Conservation (phyloP, 352 stramenopile genomes). For the Globisporangium nagaii region DNA sequence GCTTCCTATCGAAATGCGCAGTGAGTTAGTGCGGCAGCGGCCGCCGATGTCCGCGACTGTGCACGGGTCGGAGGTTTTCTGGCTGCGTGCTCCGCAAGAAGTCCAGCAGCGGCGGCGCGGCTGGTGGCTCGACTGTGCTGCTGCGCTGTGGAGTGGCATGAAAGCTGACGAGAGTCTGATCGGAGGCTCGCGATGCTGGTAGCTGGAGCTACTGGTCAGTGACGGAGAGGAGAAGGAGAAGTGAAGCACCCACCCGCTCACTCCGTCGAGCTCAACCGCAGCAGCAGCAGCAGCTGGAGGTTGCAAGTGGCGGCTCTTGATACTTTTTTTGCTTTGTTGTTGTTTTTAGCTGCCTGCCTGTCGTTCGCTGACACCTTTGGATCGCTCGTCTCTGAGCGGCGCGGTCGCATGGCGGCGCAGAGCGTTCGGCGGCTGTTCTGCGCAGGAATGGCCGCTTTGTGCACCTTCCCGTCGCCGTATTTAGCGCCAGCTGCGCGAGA, state of each 20-base stretch:
- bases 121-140: neutral
- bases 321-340: neutral
- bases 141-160: neutral
- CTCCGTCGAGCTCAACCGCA: too few relatives aligned
- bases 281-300: neutral
- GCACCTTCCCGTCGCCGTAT: neutral
- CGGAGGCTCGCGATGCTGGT: too few relatives aligned
- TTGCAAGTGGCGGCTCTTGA: neutral
- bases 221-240: neutral
- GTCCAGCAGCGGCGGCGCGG: conserved; percentile 8
- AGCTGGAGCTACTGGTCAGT: too few relatives aligned
- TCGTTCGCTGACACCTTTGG: too few relatives aligned
- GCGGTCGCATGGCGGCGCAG: neutral
- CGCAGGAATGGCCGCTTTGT: neutral
- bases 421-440: neutral
- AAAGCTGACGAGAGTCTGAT: too few relatives aligned
- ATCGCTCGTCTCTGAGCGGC: neutral
- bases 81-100: neutral
- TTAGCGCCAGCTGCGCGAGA: too few relatives aligned
- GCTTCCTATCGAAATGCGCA: conserved; percentile 3
- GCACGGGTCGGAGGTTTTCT: neutral
- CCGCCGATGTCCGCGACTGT: neutral
- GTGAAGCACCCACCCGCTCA: too few relatives aligned
- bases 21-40: conserved; percentile 1
- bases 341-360: neutral